Conservation (phyloP, 2,329 filamentous ascomycete genomes). For the Colletotrichum acutatum region DNA sequence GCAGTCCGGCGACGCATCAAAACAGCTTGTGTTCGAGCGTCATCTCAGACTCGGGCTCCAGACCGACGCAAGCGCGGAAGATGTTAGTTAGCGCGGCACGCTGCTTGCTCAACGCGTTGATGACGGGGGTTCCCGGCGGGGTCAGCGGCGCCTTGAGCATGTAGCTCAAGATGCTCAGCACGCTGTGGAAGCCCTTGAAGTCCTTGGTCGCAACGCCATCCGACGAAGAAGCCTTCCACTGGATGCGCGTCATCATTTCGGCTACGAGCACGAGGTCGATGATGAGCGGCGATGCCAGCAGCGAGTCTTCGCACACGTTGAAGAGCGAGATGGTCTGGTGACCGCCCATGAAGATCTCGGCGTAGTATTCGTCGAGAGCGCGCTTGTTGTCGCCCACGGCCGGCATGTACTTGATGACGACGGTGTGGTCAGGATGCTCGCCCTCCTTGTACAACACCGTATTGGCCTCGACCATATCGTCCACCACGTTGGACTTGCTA, state of each 20-base stretch:
- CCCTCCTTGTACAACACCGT: conserved; percentile 87
- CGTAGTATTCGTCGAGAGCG: conserved; percentile 98
- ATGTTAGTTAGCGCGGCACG: conserved; percentile 95
- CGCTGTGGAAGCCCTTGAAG: conserved; percentile 95
- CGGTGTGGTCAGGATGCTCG: conserved; percentile 97
- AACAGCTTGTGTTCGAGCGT: conserved; percentile 99
- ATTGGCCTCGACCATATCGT: conserved; percentile 99
- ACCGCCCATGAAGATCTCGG: conserved; percentile 98
- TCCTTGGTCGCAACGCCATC: conserved; percentile 67
- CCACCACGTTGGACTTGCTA: conserved; percentile 98
- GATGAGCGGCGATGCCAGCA: conserved; percentile 94
- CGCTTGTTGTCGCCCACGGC: conserved; percentile 99
- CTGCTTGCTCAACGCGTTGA: conserved; percentile 97
- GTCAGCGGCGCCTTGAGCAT: conserved; percentile 98
- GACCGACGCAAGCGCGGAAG: conserved; percentile 95
- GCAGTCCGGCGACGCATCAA: conserved; percentile 50
- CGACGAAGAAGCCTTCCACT: conserved; percentile 78
- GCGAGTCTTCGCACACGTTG: conserved; percentile 99
- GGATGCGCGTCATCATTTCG: conserved; percentile 98
- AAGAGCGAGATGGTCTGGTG: conserved; percentile 98
- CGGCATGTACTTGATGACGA: conserved; percentile 99
- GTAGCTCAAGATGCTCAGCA: conserved; percentile 96
- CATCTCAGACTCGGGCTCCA: conserved; percentile 99
- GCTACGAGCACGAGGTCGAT: conserved; percentile 93
- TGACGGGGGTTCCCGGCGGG: conserved; percentile 91